A percentile compares a stretch with the other conserved stretches of the same genome.
Evolutionary conservation across 1,284 basidiomycete species (phyloP).

Genomic region (Leucoagaricus sp.): DNA sequence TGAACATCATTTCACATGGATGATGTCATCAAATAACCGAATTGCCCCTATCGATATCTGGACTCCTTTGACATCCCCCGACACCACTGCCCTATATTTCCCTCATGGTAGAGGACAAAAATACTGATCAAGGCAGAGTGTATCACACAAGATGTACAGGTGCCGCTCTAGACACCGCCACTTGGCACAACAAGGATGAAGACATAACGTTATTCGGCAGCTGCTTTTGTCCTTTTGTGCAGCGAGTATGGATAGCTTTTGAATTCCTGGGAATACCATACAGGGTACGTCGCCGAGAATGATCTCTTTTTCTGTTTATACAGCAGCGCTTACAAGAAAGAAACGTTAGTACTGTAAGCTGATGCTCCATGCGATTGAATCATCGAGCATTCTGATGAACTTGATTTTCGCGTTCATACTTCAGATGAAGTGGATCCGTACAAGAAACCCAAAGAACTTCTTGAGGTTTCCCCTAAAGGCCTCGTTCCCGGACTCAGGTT

Average conservation of each 20-base stretch:
- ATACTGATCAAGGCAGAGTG: slow-evolving; percentile 43
- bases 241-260: slow-evolving; percentile 69
- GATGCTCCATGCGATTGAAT: neutral
- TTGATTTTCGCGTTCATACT: neutral
- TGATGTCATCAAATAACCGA: slow-evolving; percentile 3
- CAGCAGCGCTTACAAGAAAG: neutral
- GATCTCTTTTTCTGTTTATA: neutral
- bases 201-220: slow-evolving; percentile 68
- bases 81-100: neutral
- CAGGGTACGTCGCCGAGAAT: slow-evolving; percentile 44
- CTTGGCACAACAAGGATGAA: slow-evolving; percentile 41
- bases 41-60: neutral
- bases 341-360: slow-evolving; percentile 5
- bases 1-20: no score
- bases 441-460: slow-evolving; percentile 75
- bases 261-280: slow-evolving; percentile 67
- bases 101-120: slow-evolving; percentile 13
- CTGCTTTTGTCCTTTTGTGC: slow-evolving; percentile 78
- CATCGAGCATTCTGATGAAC: neutral
- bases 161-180: slow-evolving; percentile 55
- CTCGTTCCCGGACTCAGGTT: slow-evolving; percentile 74
- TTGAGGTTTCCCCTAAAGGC: slow-evolving; percentile 79
- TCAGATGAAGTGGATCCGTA: slow-evolving; percentile 81
- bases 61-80: neutral
- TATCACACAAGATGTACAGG: slow-evolving; percentile 64